These are phyloP conservation scores for Penicillium longicatenatum DNA, from an alignment of 495 filamentous ascomycete species.

Conservation along the genomic window DNA sequence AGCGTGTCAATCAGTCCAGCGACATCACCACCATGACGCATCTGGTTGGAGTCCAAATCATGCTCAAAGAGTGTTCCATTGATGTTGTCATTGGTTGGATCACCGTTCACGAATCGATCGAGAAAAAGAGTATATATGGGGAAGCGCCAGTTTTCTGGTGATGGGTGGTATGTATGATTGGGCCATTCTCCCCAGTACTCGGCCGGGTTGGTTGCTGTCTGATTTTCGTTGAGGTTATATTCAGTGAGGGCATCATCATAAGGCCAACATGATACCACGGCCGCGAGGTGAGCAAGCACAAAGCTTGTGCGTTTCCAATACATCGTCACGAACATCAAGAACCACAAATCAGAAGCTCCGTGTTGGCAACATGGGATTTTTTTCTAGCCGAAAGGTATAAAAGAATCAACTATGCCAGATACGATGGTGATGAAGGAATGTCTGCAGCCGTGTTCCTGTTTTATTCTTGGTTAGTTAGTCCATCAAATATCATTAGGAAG, in stretches of 20 bases:
- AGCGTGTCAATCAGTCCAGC: constrained; percentile 64
- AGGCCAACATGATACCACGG: constrained; percentile 45
- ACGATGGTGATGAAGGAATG: background rate
- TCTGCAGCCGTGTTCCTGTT: background rate
- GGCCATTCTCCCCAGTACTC: constrained; percentile 66
- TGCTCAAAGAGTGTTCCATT: constrained; percentile 72
- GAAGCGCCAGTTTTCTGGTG: constrained; percentile 69
- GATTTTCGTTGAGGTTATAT: constrained; percentile 67
- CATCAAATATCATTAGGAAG: background rate
- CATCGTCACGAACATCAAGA: constrained; percentile 23
- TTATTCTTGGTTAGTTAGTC: background rate
- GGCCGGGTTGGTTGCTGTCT: constrained; percentile 55
- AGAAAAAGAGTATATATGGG: constrained; percentile 73
- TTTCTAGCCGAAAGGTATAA: background rate
- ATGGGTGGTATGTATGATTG: constrained; percentile 55
- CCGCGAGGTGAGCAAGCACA: constrained; percentile 33
- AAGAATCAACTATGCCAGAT: background rate
- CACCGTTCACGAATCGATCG: constrained; percentile 72
- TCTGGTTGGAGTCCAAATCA: constrained; percentile 66
- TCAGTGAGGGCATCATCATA: constrained; percentile 55
- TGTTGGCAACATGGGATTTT: background rate
- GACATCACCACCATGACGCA: constrained; percentile 75
- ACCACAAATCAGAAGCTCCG: background rate
- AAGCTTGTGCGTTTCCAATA: constrained; percentile 33
- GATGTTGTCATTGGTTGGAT: constrained; percentile 69